phyloP scores from a whole-genome alignment of 1,139 yeast species.

The Pichia sp. region DNA sequence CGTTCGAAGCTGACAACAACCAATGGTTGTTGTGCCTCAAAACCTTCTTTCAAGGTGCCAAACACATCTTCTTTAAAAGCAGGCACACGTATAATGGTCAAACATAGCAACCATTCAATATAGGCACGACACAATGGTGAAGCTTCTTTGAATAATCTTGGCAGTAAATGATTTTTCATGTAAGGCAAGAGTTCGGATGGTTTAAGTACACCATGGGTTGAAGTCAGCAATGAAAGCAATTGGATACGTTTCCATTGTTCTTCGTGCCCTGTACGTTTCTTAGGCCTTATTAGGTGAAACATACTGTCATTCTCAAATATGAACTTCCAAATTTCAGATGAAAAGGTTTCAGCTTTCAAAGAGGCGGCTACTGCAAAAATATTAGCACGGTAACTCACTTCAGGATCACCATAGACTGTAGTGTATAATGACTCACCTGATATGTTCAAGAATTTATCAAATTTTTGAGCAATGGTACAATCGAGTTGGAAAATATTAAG shows the following conservation, averaged over 20 bases:
- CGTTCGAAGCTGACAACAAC: slow-evolving; percentile 59
- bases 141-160: slow-evolving; percentile 49
- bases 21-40: slow-evolving; percentile 41
- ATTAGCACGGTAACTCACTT: slow-evolving; percentile 50
- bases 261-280: slow-evolving; percentile 55
- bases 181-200: slow-evolving; percentile 21
- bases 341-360: slow-evolving; percentile 34
- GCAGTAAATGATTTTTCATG: slow-evolving; percentile 29
- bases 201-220: slow-evolving; percentile 33
- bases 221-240: slow-evolving; percentile 49
- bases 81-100: slow-evolving; percentile 31
- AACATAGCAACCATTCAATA: slow-evolving; percentile 73
- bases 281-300: slow-evolving; percentile 45
- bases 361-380: slow-evolving; percentile 44
- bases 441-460: slow-evolving; percentile 38
- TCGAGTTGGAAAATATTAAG: slow-evolving; percentile 60
- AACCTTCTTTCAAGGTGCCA: slow-evolving; percentile 29
- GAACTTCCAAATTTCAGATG: slow-evolving; percentile 38
- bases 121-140: slow-evolving; percentile 74
- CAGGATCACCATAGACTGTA: slow-evolving; percentile 56
- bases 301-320: slow-evolving; percentile 41
- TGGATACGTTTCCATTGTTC: slow-evolving; percentile 68
- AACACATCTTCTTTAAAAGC: slow-evolving; percentile 25
- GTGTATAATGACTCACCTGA: slow-evolving; percentile 39
- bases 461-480: slow-evolving; percentile 47